phyloP scores from a whole-genome alignment of 2,329 filamentous ascomycete genomes.

The Sporothrix euskadiensis region DNA sequence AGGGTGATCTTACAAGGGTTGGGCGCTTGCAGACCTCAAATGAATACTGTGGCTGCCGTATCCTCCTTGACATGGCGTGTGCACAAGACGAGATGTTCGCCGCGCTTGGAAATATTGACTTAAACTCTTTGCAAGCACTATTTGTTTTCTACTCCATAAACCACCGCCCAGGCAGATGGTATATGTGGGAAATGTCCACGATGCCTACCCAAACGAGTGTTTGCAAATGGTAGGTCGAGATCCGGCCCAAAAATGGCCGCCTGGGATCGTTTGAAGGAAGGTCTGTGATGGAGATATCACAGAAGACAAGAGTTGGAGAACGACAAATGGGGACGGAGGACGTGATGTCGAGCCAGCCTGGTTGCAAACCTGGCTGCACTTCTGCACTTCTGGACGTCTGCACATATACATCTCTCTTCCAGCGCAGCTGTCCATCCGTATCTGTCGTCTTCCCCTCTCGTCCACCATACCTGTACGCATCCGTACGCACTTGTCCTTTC shows the following conservation, averaged over 20 bases:
- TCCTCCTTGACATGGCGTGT: neutral
- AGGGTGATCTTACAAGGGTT: conserved; percentile 24
- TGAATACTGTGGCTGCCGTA: neutral
- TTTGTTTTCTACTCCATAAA: neutral
- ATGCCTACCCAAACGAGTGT: neutral
- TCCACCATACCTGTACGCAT: neutral
- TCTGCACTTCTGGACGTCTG: neutral
- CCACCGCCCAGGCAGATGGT: neutral
- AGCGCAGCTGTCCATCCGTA: neutral
- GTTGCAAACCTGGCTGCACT: neutral
- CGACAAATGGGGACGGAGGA: neutral
- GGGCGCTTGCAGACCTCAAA: conserved; percentile 26
- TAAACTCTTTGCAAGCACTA: neutral
- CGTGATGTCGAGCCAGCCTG: neutral
- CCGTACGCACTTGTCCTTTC: neutral
- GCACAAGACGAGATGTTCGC: neutral
- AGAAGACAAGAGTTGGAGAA: neutral
- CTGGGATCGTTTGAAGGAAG: neutral
- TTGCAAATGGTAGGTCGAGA: neutral
- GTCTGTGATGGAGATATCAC: neutral
- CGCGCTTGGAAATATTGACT: neutral
- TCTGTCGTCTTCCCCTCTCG: neutral
- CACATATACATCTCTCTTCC: neutral
- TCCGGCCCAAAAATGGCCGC: neutral
- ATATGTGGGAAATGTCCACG: neutral